Conservation (phyloP, 805 yeast species). For the Pichia gijzeniarum region DNA sequence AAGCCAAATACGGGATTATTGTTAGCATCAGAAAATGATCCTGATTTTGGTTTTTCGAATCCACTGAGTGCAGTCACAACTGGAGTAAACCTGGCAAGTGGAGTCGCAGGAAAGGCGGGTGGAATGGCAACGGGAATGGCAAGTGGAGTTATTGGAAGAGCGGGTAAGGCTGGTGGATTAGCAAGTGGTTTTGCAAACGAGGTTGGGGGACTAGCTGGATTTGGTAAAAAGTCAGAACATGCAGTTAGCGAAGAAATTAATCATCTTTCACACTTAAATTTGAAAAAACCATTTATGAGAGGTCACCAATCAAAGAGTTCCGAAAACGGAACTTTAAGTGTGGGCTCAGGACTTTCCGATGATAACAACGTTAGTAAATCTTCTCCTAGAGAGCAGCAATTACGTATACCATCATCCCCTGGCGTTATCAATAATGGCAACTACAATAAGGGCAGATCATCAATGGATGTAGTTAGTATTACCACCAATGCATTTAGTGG, state of each 20-base stretch:
- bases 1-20: conserved; percentile 53
- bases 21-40: conserved; percentile 37
- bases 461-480: conserved; percentile 25
- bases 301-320: conserved; percentile 8
- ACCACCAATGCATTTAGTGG: conserved; percentile 23
- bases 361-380: background rate
- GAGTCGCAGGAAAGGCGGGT: conserved; percentile 33
- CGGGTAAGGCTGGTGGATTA: conserved; percentile 39
- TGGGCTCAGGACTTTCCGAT: background rate
- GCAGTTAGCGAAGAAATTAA: background rate
- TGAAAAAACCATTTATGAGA: conserved; percentile 4
- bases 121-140: conserved; percentile 31
- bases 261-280: background rate
- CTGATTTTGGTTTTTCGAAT: conserved; percentile 18
- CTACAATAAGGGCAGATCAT: conserved; percentile 7
- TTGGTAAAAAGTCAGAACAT: background rate
- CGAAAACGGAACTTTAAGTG: conserved; percentile 28
- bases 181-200: conserved; percentile 34
- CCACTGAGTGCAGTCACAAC: background rate
- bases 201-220: conserved; percentile 37
- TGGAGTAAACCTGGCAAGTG: background rate
- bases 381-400: background rate
- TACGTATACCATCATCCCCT: conserved; percentile 6
- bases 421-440: conserved; percentile 4
- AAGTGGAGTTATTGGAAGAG: conserved; percentile 31